These are phyloP conservation scores for Plasmodium sp. DNA, from an alignment of 169 alveolate genomes.

Conservation along the genomic window DNA sequence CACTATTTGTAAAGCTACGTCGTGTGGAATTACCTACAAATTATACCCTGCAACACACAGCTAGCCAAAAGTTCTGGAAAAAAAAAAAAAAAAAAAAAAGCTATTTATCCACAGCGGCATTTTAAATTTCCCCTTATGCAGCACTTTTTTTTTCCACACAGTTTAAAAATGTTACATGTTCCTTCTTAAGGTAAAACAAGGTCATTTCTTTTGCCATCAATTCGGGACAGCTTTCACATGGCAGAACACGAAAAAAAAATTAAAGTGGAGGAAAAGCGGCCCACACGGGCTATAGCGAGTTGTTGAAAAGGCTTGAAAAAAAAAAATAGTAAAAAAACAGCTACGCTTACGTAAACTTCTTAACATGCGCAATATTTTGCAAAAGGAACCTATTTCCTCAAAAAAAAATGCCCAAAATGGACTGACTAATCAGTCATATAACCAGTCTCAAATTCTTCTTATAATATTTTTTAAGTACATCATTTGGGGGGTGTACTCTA, in stretches of 20 bases:
- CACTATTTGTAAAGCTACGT: constrained; percentile 10
- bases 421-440: not conserved
- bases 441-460: not conserved
- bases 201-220: not conserved
- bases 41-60: constrained; percentile 27
- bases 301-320: not conserved
- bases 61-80: constrained; percentile 21
- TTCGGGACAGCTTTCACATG: not conserved
- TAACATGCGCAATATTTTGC: not conserved
- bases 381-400: not conserved
- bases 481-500: not conserved
- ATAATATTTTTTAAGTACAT: not conserved
- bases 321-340: not conserved
- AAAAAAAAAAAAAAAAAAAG: constrained; percentile 17
- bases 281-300: not conserved
- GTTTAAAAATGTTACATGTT: not conserved
- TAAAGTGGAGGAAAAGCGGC: not conserved
- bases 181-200: not conserved
- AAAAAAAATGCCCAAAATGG: not conserved
- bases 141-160: not conserved
- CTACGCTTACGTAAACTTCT: not conserved
- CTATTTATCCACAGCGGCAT: not conserved
- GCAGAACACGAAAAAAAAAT: not conserved
- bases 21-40: not conserved
- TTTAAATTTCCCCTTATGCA: not conserved